phyloP scores from a whole-genome alignment of 2,329 filamentous ascomycete species.

The Fragosphaeria purpurea region DNA sequence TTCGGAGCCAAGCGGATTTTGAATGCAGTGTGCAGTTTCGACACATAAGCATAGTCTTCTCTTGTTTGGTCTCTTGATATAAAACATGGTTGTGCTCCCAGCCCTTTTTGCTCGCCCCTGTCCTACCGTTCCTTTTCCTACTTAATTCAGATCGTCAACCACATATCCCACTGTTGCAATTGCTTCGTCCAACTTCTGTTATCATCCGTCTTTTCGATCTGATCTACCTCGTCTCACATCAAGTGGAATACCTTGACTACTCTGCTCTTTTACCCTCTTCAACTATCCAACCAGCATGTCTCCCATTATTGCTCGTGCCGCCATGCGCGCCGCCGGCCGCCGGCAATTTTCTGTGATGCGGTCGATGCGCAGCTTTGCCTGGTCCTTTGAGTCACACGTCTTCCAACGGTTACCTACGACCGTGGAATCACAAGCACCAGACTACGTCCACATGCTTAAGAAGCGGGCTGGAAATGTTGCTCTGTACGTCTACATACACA shows the following conservation, averaged over 20 bases:
- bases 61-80: too few species aligned
- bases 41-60: too few species aligned
- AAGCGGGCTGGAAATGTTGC: constrained; percentile 18
- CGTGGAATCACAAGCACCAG: constrained; percentile 20
- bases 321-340: constrained; percentile 19
- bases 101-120: too few species aligned
- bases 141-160: constrained; percentile 1
- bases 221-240: background rate
- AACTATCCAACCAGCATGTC: constrained; percentile 19
- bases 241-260: background rate
- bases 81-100: too few species aligned
- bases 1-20: background rate
- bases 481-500: constrained; percentile 22
- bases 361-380: constrained; percentile 25
- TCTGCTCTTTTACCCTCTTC: background rate
- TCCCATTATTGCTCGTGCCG: constrained; percentile 24
- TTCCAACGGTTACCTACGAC: constrained; percentile 26
- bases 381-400: constrained; percentile 28
- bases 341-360: constrained; percentile 27
- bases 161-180: background rate
- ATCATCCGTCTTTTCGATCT: background rate
- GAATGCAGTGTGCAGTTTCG: too few species aligned
- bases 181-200: background rate
- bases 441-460: constrained; percentile 28
- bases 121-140: background rate